Base-by-base conservation (phyloP, 2,329 filamentous ascomycete genomes). In the Grosmannia huntii region DNA sequence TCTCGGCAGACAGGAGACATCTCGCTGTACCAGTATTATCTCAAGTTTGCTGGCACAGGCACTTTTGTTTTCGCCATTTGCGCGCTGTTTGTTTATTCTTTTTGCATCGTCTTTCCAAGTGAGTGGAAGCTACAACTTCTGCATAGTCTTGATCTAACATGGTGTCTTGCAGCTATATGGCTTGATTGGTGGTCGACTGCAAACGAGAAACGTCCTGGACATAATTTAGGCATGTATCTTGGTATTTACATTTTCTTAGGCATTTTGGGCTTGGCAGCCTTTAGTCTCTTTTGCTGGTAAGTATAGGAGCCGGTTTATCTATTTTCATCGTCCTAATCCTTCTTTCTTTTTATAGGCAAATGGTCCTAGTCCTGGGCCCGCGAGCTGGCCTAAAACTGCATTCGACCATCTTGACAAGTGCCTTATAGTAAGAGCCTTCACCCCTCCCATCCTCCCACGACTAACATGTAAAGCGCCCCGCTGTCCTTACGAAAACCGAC, bases 401-500 rank as follows among this genome's bases (percentile, higher is more conserved):
- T 23, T 56, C 46, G 11, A 51, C 31, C 11, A 38, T 56, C 25
- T 28, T 56, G 1, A 36, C 19, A 27, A 23, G 21, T 56, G 53
- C 53, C 27, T 23, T 52, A 41, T 41, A 19, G 55, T 53, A 33
- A 52, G 31, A 51, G 23, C 11, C 9, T 5, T 3, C 44, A n/a
- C 21, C 21, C 46, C 19, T 33, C 11, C 9, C 16, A 19, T 25
- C n/a, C 11, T 38, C 19, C 16, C 25, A n/a, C 23, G 16, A 14
- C 46, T 56, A 41, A 56, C 27, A 56, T 25, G n/a, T 33, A 41
- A 16, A 57, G 56, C 2, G 56, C 56, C 14, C 56, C 56, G 5
- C 23, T 57, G 61, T 67, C 66, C 10, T 71, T 49, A 66, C 66
- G 1, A 55, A 62, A 2, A 70, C 66, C 3, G 71, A 74, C 54